Conservation (phyloP, 2,329 filamentous ascomycete species). For the Fusarium kyushuense region DNA sequence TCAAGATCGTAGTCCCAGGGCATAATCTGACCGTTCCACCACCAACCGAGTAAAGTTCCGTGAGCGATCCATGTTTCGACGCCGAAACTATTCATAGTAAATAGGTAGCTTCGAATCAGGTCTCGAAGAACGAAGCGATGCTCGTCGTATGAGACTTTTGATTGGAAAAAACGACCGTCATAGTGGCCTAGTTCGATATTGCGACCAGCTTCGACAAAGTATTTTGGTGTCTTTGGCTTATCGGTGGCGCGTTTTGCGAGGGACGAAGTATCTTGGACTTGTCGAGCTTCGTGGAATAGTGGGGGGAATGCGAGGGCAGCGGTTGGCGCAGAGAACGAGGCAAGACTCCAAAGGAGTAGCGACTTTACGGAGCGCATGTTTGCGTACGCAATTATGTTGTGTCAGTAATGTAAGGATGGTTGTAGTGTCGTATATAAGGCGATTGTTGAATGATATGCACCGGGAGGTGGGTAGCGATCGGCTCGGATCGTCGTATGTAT, state of each 20-base stretch:
- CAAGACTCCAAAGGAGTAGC: slow-evolving; percentile 46
- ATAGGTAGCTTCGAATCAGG: slow-evolving; percentile 80
- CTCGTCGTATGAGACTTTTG: slow-evolving; percentile 72
- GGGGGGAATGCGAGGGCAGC: slow-evolving; percentile 37
- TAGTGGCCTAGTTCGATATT: slow-evolving; percentile 76
- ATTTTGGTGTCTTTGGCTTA: slow-evolving; percentile 59
- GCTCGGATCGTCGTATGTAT: slow-evolving; percentile 1
- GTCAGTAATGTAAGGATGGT: background rate
- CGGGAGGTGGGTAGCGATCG: slow-evolving; percentile 14
- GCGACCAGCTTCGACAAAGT: slow-evolving; percentile 74
- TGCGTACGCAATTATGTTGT: slow-evolving; percentile 1
- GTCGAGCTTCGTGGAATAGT: slow-evolving; percentile 17
- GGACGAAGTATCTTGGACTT: background rate
- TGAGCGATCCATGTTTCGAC: slow-evolving; percentile 90
- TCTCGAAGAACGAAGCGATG: slow-evolving; percentile 74
- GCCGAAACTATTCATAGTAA: slow-evolving; percentile 71
- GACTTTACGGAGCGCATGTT: slow-evolving; percentile 43
- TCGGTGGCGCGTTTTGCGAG: slow-evolving; percentile 22
- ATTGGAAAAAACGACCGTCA: slow-evolving; percentile 76
- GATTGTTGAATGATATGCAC: slow-evolving; percentile 5
- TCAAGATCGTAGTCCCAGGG: slow-evolving; percentile 90
- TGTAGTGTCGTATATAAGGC: background rate
- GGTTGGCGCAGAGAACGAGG: slow-evolving; percentile 32
- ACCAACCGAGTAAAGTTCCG: slow-evolving; percentile 87
- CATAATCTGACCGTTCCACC: slow-evolving; percentile 84